phyloP scores from a whole-genome alignment of 176 grass and related monocot genomes.

The Areca catechu region DNA sequence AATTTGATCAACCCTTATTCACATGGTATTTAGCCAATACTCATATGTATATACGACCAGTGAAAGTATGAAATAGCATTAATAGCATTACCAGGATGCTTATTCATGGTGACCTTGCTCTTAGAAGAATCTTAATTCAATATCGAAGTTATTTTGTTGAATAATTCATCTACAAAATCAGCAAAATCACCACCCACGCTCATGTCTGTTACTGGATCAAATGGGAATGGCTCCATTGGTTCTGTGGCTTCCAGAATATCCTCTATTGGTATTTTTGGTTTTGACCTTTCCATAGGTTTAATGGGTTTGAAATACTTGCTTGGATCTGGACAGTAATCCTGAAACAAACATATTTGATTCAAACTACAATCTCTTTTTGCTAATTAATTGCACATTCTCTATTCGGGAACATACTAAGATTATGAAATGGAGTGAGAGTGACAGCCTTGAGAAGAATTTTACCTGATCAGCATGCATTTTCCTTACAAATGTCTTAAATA shows the following conservation, averaged over 20 bases:
- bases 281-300: conserved; percentile 41
- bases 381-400: too few relatives aligned
- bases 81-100: too few relatives aligned
- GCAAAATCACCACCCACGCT: conserved; percentile 8
- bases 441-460: background rate
- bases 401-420: too few relatives aligned
- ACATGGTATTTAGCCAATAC: too few relatives aligned
- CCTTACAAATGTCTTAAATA: conserved; percentile 69
- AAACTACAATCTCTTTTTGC: too few relatives aligned
- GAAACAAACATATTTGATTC: conserved; percentile 1
- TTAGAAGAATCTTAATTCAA: background rate
- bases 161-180: conserved; percentile 6
- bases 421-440: too few relatives aligned
- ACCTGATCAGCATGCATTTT: conserved; percentile 97
- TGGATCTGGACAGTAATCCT: conserved; percentile 48
- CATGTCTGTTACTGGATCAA: conserved; percentile 63
- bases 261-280: conserved; percentile 29
- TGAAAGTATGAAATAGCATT: too few relatives aligned
- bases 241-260: conserved; percentile 35
- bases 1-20: too few relatives aligned
- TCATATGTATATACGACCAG: too few relatives aligned
- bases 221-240: conserved; percentile 37
- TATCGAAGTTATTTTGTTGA: conserved; percentile 3
- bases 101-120: too few relatives aligned
- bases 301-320: conserved; percentile 32